These are phyloP conservation scores for Naematelia encephala DNA, from an alignment of 768 basidiomycete species.

Conservation along the genomic window DNA sequence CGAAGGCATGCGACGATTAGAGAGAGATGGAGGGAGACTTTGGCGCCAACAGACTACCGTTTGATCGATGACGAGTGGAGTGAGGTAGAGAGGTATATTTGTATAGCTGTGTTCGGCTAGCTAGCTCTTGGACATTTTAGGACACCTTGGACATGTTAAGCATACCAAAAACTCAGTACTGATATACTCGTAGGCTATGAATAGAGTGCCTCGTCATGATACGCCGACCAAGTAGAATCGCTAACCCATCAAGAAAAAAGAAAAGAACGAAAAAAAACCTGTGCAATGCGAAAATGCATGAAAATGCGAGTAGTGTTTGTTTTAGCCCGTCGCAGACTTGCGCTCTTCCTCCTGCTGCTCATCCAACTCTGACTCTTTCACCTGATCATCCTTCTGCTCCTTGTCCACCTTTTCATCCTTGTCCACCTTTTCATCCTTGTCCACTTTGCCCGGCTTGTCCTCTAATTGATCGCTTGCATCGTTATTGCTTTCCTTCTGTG, in stretches of 20 bases:
- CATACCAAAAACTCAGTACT: too few species aligned
- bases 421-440: not conserved
- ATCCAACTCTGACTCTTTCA: conserved; percentile 3
- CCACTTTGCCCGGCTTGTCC: not conserved
- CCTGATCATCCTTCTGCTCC: not conserved
- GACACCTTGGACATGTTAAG: not conserved
- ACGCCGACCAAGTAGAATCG: too few species aligned
- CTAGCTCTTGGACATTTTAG: too few species aligned
- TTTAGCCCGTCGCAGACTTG: conserved; percentile 33
- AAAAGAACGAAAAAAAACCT: not conserved
- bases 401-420: conserved; percentile 5
- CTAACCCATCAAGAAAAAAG: too few species aligned
- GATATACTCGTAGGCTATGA: too few species aligned
- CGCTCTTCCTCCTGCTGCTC: conserved; percentile 24
- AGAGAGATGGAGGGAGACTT: conserved; percentile 21
- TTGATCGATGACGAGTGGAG: too few species aligned
- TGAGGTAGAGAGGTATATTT: too few species aligned
- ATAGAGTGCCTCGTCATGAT: too few species aligned
- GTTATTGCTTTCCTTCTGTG: too few species aligned
- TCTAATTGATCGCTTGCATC: not conserved
- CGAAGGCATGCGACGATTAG: conserved; percentile 31
- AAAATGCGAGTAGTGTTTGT: not conserved
- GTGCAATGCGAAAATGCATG: not conserved
- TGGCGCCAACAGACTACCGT: not conserved
- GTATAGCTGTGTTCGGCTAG: too few species aligned